Percentiles rank a stretch among this genome's conserved stretches.
These are phyloP conservation scores for Fusarium sp. DNA, from an alignment of 2,329 filamentous ascomycete species.

Conservation along the genomic window DNA sequence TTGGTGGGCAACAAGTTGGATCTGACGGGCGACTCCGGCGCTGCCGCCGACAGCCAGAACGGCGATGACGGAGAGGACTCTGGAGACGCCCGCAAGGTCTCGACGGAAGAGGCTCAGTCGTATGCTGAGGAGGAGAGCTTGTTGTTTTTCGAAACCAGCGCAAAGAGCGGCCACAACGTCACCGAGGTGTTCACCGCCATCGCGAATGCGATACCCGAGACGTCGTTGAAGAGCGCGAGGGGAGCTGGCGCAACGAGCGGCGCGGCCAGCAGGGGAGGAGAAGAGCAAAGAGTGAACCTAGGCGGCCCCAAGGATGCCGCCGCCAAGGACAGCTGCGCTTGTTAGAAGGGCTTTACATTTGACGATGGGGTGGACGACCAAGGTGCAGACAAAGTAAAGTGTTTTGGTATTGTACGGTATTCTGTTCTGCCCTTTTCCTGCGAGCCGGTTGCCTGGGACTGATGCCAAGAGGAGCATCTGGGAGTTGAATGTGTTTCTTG, in stretches of 20 bases:
- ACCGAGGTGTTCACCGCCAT: conserved; percentile 97
- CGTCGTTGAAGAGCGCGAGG: conserved; percentile 86
- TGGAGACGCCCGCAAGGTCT: conserved; percentile 83
- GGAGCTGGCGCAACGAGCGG: conserved; percentile 69
- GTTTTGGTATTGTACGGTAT: conserved; percentile 41
- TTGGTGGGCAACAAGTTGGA: conserved; percentile 97
- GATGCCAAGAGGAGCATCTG: conserved; percentile 43
- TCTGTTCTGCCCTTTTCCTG: conserved; percentile 41
- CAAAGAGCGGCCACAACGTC: conserved; percentile 95
- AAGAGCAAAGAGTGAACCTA: conserved; percentile 83
- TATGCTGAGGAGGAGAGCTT: conserved; percentile 96
- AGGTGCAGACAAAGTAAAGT: conserved; percentile 30
- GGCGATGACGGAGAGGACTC: conserved; percentile 67
- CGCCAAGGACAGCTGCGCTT: conserved; percentile 92
- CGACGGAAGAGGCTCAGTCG: conserved; percentile 86
- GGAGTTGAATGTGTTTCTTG: conserved; percentile 42
- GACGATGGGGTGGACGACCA: conserved; percentile 11
- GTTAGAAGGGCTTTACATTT: conserved; percentile 56
- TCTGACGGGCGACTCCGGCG: conserved; percentile 69
- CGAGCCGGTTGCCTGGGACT: conserved; percentile 41
- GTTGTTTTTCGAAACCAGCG: conserved; percentile 97
- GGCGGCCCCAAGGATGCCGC: conserved; percentile 74
- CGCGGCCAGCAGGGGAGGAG: conserved; percentile 64
- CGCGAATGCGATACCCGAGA: conserved; percentile 97
- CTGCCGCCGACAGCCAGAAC: conserved; percentile 55